Percentiles rank a stretch among this genome's conserved stretches.
Evolutionary conservation across 108 stramenopile species (phyloP).

Genomic region (Aurantiochytrium sp.): DNA sequence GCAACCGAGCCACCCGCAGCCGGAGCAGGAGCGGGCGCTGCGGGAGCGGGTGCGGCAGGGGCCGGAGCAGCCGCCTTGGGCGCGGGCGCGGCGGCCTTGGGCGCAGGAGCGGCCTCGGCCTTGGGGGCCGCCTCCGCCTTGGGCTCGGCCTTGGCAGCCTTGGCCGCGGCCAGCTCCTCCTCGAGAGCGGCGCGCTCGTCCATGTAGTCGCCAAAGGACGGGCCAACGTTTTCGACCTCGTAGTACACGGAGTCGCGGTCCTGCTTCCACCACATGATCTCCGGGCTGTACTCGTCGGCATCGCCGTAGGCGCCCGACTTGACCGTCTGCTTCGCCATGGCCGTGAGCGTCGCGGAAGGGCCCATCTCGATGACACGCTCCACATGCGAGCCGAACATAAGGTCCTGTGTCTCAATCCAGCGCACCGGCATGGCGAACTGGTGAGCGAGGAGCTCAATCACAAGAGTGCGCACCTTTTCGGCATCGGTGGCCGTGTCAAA

Average conservation of each 20-base stretch:
- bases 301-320: neutral
- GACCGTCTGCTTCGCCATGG: conserved; percentile 21
- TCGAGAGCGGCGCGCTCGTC: neutral
- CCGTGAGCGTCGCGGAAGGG: neutral
- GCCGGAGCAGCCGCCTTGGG: neutral
- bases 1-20: neutral
- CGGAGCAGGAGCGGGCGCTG: neutral
- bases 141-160: neutral
- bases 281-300: neutral
- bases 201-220: neutral
- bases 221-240: neutral
- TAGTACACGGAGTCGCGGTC: neutral
- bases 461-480: neutral
- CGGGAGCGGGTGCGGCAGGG: neutral
- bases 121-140: neutral
- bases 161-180: neutral
- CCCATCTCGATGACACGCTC: conserved; percentile 4
- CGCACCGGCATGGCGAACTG: conserved; percentile 27
- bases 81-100: neutral
- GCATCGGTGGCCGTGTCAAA: neutral
- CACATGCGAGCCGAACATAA: neutral
- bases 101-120: neutral
- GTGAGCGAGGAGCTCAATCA: conserved; percentile 24
- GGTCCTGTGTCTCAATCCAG: conserved; percentile 20
- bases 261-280: neutral